phyloP scores from a whole-genome alignment of 768 basidiomycete species.

The Tricholoma sp. region DNA sequence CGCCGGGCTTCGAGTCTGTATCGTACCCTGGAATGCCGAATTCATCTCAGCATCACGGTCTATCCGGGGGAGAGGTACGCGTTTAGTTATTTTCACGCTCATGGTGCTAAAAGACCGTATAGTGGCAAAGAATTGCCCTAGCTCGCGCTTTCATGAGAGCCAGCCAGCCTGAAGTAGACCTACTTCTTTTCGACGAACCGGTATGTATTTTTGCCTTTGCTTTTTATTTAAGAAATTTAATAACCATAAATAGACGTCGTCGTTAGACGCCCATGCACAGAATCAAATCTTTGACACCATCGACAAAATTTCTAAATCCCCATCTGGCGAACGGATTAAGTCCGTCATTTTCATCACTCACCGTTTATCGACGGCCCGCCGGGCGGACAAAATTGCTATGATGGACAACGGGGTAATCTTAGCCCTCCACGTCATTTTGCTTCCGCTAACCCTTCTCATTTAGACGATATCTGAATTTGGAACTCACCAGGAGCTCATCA shows the following conservation, averaged over 20 bases:
- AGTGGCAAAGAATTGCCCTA: conserved; percentile 88
- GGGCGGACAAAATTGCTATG: conserved; percentile 84
- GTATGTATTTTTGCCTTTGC: conserved; percentile 32
- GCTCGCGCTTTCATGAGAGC: conserved; percentile 87
- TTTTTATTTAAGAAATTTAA: conserved; percentile 1
- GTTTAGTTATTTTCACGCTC: background rate
- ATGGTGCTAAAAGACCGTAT: conserved; percentile 2
- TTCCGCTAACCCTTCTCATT: conserved; percentile 6
- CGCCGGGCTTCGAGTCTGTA: conserved; percentile 52
- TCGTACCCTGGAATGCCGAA: conserved; percentile 36
- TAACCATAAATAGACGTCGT: conserved; percentile 53
- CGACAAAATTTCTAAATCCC: conserved; percentile 54
- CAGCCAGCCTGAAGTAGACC: conserved; percentile 65
- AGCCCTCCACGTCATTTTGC: conserved; percentile 10
- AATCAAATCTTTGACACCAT: conserved; percentile 77
- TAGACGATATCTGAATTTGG: conserved; percentile 77
- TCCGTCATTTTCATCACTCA: conserved; percentile 84
- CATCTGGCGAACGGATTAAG: conserved; percentile 55
- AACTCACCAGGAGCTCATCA: conserved; percentile 62
- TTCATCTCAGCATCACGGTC: conserved; percentile 47
- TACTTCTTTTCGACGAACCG: conserved; percentile 83
- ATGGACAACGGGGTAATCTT: conserved; percentile 65
- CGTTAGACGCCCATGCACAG: conserved; percentile 76
- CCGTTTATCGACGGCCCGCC: conserved; percentile 72
- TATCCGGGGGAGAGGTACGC: conserved; percentile 82